Conservation (phyloP, 805 yeast genomes). For the Starmerella sp. region DNA sequence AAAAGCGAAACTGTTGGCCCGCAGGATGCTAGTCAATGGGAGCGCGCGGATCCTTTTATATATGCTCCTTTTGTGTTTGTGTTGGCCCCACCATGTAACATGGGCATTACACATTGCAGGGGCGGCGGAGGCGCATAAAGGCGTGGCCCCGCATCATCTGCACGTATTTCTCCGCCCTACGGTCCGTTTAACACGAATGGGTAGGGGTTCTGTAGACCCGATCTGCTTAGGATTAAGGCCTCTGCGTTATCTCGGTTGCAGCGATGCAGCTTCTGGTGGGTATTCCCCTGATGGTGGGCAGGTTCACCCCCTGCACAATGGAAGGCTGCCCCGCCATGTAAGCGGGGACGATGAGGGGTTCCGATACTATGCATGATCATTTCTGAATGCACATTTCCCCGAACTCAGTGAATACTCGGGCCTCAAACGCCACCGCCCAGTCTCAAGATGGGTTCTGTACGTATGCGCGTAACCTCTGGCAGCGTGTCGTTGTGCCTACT, state of each 20-base stretch:
- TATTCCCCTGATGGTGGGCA: background rate
- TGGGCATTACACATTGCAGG: background rate
- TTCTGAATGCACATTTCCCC: too few species aligned
- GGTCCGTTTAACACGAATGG: conserved; percentile 3
- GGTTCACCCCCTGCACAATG: too few species aligned
- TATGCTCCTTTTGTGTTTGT: background rate
- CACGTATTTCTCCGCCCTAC: background rate
- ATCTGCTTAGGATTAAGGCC: background rate
- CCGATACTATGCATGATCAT: too few species aligned
- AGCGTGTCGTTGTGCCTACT: background rate
- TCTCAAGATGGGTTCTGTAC: background rate
- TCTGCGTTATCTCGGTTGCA: conserved; percentile 1
- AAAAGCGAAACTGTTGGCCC: background rate
- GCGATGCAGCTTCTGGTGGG: background rate
- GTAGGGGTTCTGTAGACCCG: background rate
- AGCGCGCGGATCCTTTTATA: background rate
- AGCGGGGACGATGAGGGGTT: too few species aligned
- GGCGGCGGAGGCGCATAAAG: background rate
- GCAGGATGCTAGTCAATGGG: background rate
- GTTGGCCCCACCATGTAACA: background rate
- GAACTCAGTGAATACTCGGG: too few species aligned
- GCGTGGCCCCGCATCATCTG: background rate
- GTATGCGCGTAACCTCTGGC: background rate
- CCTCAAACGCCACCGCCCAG: too few species aligned
- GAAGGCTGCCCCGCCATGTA: too few species aligned